Percentiles rank a stretch among this genome's conserved stretches.
Conservation (phyloP, 129 eudicot genomes). For the Ambrosia trifida region DNA sequence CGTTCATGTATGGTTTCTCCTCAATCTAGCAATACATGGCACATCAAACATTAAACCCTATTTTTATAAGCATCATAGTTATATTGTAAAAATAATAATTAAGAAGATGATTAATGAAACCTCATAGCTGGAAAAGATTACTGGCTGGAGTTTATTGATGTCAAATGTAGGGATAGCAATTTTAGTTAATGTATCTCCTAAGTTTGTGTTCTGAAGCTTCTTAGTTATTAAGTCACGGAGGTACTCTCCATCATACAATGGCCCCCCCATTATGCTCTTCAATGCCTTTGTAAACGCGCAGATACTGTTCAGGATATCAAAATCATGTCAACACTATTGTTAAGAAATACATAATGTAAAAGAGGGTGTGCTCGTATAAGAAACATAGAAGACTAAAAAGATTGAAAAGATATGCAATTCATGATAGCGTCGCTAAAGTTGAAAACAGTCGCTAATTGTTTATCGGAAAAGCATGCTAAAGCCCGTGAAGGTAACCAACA, state of each 20-base stretch:
- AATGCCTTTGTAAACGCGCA: not conserved
- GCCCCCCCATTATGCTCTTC: constrained; percentile 25
- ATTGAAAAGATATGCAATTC: too few relatives aligned
- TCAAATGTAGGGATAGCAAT: constrained; percentile 46
- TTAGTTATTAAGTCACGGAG: constrained; percentile 8
- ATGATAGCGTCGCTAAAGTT: too few relatives aligned
- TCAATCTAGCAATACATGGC: constrained; percentile 18
- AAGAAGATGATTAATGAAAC: not conserved
- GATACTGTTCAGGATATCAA: constrained; percentile 8
- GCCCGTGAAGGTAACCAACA: too few relatives aligned
- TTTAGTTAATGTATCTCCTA: constrained; percentile 36
- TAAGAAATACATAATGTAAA: too few relatives aligned
- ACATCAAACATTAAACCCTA: too few relatives aligned
- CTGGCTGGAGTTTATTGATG: constrained; percentile 40
- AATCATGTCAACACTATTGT: constrained; percentile 1
- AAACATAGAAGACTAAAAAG: too few relatives aligned
- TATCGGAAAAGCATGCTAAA: too few relatives aligned
- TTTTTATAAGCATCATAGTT: too few relatives aligned
- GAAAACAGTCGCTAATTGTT: too few relatives aligned
- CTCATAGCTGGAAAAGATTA: constrained; percentile 44
- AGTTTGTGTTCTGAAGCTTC: constrained; percentile 17
- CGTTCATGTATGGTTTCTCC: constrained; percentile 34
- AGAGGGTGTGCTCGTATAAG: too few relatives aligned
- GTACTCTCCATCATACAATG: constrained; percentile 33
- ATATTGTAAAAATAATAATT: too few relatives aligned